Base-by-base conservation (phyloP, 83 land plant genomes). In the Diphasiastrum complanatum region DNA sequence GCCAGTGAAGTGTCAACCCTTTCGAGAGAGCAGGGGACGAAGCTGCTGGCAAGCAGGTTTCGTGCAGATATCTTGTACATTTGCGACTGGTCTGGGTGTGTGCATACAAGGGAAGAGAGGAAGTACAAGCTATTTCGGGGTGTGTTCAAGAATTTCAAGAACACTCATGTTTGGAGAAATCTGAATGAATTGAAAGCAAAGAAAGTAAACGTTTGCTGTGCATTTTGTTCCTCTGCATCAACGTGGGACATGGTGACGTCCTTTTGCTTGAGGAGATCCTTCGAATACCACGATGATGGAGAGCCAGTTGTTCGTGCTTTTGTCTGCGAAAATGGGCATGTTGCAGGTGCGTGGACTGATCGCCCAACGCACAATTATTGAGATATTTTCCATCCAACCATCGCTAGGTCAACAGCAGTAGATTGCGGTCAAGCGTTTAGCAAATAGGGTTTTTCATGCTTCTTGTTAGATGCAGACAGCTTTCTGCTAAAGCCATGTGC, bases 301-400 rank as follows among this genome's bases (percentile, higher is more conserved):
- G 93, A 90, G 82, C 97, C 97, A 1, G 85, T 81, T 5, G 92
- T 90, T 26, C 70, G 97, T 28, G 97, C 92, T 33, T 90, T 75
- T 69, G 97, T 90, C 5, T 90, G 92, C 47, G 93, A 90, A 66
- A 90, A 90, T 66, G 97, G 97, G 16, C 97, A 90, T 68, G 97
- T 90, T 38, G 70, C 89, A 6, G 97, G 97, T 12, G 97, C 97
- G 0, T 86, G 92, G 97, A 86, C 93, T 0, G 89, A 87, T 35
- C 65, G 74, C 56, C 88, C 92, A 4, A 54, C 79, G 71, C 84
- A 81, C 36, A 68, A 75, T 24, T 77, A 36, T 65, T 37, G 49
- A 51, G n/a, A n/a, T n/a, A n/a, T n/a, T n/a, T n/a, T n/a, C n/a
- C n/a, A n/a, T n/a, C n/a, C n/a, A n/a, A n/a, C n/a, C n/a, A n/a